These are phyloP conservation scores for Monosporozyma siamensis DNA, from an alignment of 805 yeast genomes.

Conservation along the genomic window DNA sequence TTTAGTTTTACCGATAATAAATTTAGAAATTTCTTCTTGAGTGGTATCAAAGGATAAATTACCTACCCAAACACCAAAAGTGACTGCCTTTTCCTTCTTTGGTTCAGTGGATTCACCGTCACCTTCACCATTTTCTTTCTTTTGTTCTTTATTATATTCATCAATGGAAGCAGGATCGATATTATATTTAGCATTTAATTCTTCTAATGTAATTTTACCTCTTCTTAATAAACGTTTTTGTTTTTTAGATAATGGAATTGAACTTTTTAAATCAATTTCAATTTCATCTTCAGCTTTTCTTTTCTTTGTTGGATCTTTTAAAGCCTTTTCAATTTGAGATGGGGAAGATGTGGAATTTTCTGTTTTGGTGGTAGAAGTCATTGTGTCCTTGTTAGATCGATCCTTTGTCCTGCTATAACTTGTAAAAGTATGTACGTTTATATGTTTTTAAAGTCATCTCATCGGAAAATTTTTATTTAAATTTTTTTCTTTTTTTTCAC, in stretches of 20 bases:
- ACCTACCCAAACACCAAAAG: conserved; percentile 88
- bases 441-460: conserved; percentile 2
- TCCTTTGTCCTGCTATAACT: no score
- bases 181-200: conserved; percentile 36
- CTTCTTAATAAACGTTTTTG: conserved; percentile 80
- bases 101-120: conserved; percentile 23
- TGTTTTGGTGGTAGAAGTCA: background rate
- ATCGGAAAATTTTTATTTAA: conserved; percentile 4
- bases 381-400: no score
- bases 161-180: conserved; percentile 31
- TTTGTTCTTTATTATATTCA: conserved; percentile 33
- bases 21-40: conserved; percentile 60
- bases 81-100: conserved; percentile 36
- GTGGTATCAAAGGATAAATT: conserved; percentile 80
- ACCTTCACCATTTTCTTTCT: conserved; percentile 15
- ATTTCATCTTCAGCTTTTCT: conserved; percentile 43
- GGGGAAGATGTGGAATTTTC: no score
- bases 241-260: conserved; percentile 82
- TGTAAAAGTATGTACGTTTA: no score
- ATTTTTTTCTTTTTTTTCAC: background rate
- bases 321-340: conserved; percentile 28
- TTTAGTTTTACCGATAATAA: conserved; percentile 51
- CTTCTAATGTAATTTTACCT: conserved; percentile 56
- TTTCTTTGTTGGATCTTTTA: conserved; percentile 29
- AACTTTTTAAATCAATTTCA: conserved; percentile 57